Conservation (phyloP, 768 basidiomycete genomes). For the Heimioporus sp. region DNA sequence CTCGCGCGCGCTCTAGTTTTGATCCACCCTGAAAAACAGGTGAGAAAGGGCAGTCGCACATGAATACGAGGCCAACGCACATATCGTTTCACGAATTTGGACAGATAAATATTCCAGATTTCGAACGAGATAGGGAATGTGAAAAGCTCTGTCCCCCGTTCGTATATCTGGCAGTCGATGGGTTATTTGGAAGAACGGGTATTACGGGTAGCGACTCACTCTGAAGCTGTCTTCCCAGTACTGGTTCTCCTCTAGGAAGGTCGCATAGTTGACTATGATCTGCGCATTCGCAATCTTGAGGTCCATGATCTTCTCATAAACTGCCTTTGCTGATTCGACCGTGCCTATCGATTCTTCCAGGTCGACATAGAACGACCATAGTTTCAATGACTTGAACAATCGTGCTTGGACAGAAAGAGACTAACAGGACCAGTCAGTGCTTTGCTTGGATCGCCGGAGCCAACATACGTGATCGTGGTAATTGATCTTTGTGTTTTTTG, state of each 20-base stretch:
- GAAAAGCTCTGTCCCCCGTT: constrained; percentile 95
- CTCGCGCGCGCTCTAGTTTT: constrained; percentile 93
- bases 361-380: constrained; percentile 99
- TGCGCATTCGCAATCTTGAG: constrained; percentile 98
- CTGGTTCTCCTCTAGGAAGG: constrained; percentile 95
- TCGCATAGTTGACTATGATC: constrained; percentile 94
- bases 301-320: constrained; percentile 96
- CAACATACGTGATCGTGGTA: constrained; percentile 89
- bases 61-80: constrained; percentile 45
- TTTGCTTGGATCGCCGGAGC: not conserved
- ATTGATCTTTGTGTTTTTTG: constrained; percentile 86
- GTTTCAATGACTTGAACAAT: constrained; percentile 95
- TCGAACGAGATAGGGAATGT: constrained; percentile 98
- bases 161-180: constrained; percentile 66
- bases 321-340: constrained; percentile 85
- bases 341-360: constrained; percentile 96
- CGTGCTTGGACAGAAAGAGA: constrained; percentile 82
- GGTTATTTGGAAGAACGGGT: constrained; percentile 4
- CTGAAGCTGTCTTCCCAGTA: constrained; percentile 99
- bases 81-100: constrained; percentile 96
- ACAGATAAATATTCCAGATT: constrained; percentile 98
- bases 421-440: constrained; percentile 39
- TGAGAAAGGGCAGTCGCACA: not conserved
- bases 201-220: constrained; percentile 50
- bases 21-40: constrained; percentile 65